Base-by-base conservation (phyloP, 2,329 filamentous ascomycete species). In the Exserohilum rostratum region DNA sequence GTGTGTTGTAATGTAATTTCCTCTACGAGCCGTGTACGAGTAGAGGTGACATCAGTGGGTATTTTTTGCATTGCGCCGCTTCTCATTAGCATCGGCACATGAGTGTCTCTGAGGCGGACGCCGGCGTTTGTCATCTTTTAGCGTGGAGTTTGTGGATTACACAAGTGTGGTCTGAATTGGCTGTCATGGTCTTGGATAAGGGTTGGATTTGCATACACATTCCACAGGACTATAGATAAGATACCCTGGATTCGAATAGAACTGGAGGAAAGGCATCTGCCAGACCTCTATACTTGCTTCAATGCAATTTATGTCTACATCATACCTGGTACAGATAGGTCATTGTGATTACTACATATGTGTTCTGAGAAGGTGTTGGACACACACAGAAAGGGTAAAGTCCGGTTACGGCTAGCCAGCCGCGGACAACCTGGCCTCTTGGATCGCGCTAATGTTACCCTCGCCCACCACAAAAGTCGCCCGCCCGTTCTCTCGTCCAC, bases 1-100 rank as follows among this genome's bases (percentile, higher is more conserved):
- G 54, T 80, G 78, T 58, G 53, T 68, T 46, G 64, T 80, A 7
- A 80, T 80, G 78, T 80, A 64, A 70, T n/a, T 31, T 58, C 55
- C 20, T 60, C 15, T 56, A n/a, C 3, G 27, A 6, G 22, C 45
- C 49, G 20, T 46, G 45, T 43, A 35, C 31, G 35, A 50, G 20
- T 7, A 25, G 13, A 12, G n/a, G 33, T 11, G 29, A 42, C 43
- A 13, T 46, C 51, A 12, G 29, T 40, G 13, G 17, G 13, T 17
- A 40, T 53, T 40, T 27, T 25, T 46, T 45, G 44, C 53, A 50
- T 53, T 50, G 25, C 43, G 51, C 44, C 27, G 13, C 25, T 25
- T 29, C 35, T 38, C 15, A 15, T 46, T 25, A 31, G 29, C 22
- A 11, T 29, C 17, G 27, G 25, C 27, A 27, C 34, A 13, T 34